These are phyloP conservation scores for Cryoendolithus antarcticus DNA, from an alignment of 2,329 filamentous ascomycete genomes.

Conservation along the genomic window DNA sequence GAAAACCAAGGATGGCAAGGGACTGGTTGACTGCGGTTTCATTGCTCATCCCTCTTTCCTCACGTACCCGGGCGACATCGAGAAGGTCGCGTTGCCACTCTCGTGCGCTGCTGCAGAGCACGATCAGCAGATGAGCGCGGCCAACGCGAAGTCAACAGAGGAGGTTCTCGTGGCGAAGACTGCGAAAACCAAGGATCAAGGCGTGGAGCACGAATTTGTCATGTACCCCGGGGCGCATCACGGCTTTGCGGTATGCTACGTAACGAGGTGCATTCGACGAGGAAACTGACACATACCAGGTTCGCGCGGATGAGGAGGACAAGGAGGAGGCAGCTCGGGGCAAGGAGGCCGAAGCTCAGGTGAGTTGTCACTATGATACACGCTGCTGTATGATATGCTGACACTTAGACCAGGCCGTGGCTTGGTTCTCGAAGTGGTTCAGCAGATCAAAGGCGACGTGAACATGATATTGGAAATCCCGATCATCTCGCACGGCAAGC, in stretches of 20 bases:
- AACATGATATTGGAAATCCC: too few species aligned
- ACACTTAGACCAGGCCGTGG: slow-evolving; percentile 17
- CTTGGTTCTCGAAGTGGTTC: slow-evolving; percentile 27
- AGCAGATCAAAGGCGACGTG: too few species aligned
- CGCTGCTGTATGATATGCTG: too few species aligned
- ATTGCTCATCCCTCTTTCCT: slow-evolving; percentile 25
- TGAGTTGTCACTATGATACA: too few species aligned
- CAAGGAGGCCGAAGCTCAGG: slow-evolving; percentile 23
- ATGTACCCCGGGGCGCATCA: slow-evolving; percentile 26
- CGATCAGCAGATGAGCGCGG: slow-evolving; percentile 17
- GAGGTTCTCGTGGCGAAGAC: slow-evolving; percentile 23
- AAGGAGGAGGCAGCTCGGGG: slow-evolving; percentile 20
- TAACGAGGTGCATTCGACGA: not conserved
- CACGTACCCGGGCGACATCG: slow-evolving; percentile 23
- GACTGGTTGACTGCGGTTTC: slow-evolving; percentile 23
- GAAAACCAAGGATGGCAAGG: slow-evolving; percentile 17
- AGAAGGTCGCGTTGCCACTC: slow-evolving; percentile 21
- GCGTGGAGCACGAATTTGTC: slow-evolving; percentile 25
- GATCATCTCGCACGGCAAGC: too few species aligned
- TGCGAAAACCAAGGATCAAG: slow-evolving; percentile 18
- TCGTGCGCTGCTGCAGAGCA: slow-evolving; percentile 23
- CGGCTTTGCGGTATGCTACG: slow-evolving; percentile 22
- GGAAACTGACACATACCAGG: not conserved
- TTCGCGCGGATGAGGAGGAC: slow-evolving; percentile 22
- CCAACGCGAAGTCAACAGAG: slow-evolving; percentile 22